A percentile compares a stretch with the other conserved stretches of the same genome.
Evolutionary conservation across 2,329 filamentous ascomycete genomes (phyloP).

Genomic region (Sporothrix sp.): DNA sequence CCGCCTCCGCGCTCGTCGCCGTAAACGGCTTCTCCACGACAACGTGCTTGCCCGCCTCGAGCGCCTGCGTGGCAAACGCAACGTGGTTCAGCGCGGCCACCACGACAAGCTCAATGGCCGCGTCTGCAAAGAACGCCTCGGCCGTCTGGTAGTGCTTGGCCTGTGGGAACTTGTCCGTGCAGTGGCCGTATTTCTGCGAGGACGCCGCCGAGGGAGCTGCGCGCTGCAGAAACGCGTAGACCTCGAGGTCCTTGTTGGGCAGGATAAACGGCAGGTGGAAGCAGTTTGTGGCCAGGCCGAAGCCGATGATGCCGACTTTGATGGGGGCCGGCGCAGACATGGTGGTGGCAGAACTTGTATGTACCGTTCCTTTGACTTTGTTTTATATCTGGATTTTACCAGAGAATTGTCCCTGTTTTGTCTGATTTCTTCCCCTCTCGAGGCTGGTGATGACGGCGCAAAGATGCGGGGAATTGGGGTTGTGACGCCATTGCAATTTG

Average conservation of each 20-base stretch:
- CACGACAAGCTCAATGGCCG: slow-evolving; percentile 49
- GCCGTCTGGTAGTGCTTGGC: slow-evolving; percentile 48
- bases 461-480: too few relatives aligned
- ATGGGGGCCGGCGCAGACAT: slow-evolving; percentile 19
- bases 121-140: slow-evolving; percentile 50
- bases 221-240: slow-evolving; percentile 40
- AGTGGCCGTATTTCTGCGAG: slow-evolving; percentile 28
- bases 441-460: too few relatives aligned
- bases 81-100: slow-evolving; percentile 52
- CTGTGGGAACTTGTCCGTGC: slow-evolving; percentile 37
- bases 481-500: too few relatives aligned
- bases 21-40: slow-evolving; percentile 25
- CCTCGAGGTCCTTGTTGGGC: slow-evolving; percentile 34
- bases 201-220: slow-evolving; percentile 22
- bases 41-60: slow-evolving; percentile 50
- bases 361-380: neutral
- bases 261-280: slow-evolving; percentile 44
- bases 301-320: slow-evolving; percentile 41
- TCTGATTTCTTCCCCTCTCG: too few relatives aligned
- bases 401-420: neutral
- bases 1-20: slow-evolving; percentile 46
- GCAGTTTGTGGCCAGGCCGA: slow-evolving; percentile 37
- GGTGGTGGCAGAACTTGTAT: too few relatives aligned
- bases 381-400: neutral
- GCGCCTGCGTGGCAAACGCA: slow-evolving; percentile 41